These are phyloP conservation scores for Thyridium curvatum DNA, from an alignment of 2,329 filamentous ascomycete species.

Conservation along the genomic window DNA sequence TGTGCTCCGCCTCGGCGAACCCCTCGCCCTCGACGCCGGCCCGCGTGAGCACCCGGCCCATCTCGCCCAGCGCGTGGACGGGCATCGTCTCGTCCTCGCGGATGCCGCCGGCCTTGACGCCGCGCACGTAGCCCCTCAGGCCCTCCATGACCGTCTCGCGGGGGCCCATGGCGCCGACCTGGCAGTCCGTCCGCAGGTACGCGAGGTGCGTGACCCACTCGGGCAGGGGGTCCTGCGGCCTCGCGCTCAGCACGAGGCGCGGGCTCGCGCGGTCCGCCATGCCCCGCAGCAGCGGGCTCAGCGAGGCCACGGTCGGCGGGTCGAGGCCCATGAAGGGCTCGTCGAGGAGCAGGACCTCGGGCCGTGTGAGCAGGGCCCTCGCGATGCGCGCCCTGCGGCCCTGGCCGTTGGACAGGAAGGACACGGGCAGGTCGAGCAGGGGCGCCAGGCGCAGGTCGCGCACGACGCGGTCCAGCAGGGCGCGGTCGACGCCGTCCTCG, in stretches of 20 bases:
- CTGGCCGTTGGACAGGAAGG: conserved; percentile 91
- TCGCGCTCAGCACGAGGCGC: conserved; percentile 67
- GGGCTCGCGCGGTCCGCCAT: conserved; percentile 63
- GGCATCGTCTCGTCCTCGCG: conserved; percentile 42
- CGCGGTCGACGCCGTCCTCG: conserved; percentile 38
- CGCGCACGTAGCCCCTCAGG: conserved; percentile 40
- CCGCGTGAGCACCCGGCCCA: conserved; percentile 40
- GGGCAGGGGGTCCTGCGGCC: conserved; percentile 82
- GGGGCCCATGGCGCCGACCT: conserved; percentile 58
- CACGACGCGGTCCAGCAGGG: conserved; percentile 56
- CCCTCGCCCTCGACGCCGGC: conserved; percentile 28
- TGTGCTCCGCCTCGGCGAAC: conserved; percentile 22
- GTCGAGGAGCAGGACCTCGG: conserved; percentile 79
- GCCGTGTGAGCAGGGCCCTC: conserved; percentile 70
- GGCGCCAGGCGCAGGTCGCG: conserved; percentile 61
- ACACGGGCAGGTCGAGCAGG: conserved; percentile 74
- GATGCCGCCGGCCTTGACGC: conserved; percentile 35
- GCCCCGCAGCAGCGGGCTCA: conserved; percentile 65
- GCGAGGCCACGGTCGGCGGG: conserved; percentile 66
- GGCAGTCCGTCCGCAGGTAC: conserved; percentile 61
- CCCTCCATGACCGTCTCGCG: conserved; percentile 56
- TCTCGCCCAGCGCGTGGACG: conserved; percentile 39
- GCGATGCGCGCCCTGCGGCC: conserved; percentile 82
- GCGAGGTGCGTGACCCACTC: conserved; percentile 86
- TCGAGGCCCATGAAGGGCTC: conserved; percentile 97